A percentile compares a stretch with the other conserved stretches of the same genome.
These are phyloP conservation scores for Tylopilus subfusipes DNA, from an alignment of 768 basidiomycete genomes.

Conservation along the genomic window DNA sequence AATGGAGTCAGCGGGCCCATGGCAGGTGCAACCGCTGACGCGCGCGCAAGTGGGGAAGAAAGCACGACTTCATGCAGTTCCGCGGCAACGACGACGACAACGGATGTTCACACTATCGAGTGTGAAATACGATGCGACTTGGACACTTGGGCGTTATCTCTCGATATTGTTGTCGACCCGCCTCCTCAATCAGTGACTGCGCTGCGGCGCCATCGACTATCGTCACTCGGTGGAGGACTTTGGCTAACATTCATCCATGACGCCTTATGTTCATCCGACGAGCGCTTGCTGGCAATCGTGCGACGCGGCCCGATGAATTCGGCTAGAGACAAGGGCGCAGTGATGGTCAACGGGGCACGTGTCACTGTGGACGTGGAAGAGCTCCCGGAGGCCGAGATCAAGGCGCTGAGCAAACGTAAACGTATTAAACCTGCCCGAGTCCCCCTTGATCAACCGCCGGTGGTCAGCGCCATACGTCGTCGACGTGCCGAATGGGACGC, in stretches of 20 bases:
- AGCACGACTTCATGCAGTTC: background rate
- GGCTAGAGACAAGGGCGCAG: conserved; percentile 73
- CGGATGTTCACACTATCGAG: conserved; percentile 57
- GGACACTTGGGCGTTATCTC: conserved; percentile 78
- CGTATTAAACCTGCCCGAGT: conserved; percentile 81
- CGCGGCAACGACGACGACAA: conserved; percentile 6
- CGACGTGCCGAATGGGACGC: conserved; percentile 72
- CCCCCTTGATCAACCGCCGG: conserved; percentile 91
- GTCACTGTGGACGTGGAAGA: conserved; percentile 86
- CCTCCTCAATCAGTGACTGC: conserved; percentile 82
- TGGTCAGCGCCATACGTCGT: conserved; percentile 64
- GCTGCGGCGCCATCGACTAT: conserved; percentile 82
- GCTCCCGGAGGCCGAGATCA: conserved; percentile 81
- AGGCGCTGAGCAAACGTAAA: conserved; percentile 77
- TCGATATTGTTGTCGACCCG: conserved; percentile 91
- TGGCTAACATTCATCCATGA: conserved; percentile 95
- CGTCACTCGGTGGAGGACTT: conserved; percentile 82
- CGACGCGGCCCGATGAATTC: conserved; percentile 58
- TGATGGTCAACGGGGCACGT: conserved; percentile 88
- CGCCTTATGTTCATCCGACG: conserved; percentile 69
- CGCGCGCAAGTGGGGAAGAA: conserved; percentile 19
- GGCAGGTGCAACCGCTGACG: background rate
- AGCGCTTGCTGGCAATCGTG: conserved; percentile 71
- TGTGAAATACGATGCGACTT: conserved; percentile 91
- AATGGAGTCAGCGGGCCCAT: conserved; percentile 16